Evolutionary conservation across 2,329 filamentous ascomycete species (phyloP), one percentile per base, ranked within the genome.

Genomic region (Paecilomyces niveus): DNA sequence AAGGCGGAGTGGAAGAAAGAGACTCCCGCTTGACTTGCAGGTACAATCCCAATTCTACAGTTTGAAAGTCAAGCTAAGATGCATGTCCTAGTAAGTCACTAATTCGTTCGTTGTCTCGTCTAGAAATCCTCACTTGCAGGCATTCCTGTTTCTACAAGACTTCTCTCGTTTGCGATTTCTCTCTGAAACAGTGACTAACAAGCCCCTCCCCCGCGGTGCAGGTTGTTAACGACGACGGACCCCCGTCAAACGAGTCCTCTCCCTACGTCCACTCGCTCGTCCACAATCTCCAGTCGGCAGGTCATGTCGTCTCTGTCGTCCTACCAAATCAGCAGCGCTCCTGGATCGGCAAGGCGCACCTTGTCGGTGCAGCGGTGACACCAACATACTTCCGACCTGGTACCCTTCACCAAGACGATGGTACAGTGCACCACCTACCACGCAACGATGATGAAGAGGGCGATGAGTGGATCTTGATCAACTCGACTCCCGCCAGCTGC

Each of bases 311-410:
- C 61, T 96, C 91, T 7, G 92, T 99, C 54, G 89, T 94, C 63
- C 84, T 99, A 13, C 94, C 94, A 1, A 85, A 97, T 73, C 88
- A 87, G 6, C 94, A 99, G 77, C 87, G 93, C 62, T 96, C 92
- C 58, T 99, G 94, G 94, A 97, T 99, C 68, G 92, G 92, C 67
- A 99, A 99, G 80, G 94, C 94, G 2, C 94, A 97, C 75, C 89
- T 97, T 69, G 92, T 97, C 67, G 92, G 92, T 58, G 88, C 93
- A 72, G 89, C 89, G 9, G 84, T 96, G 61, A 90, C 88, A 71
- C 92, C 92, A 8, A 82, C 85, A 29, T 96, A 96, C 79, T 96
- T 92, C 78, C 88, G 88, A 1, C 85, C 85, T 0, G 82, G 81
- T 11, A 83, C 82, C 2, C 76, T 87, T 1, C 78, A 83, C 64